Percentiles rank a stretch among this genome's conserved stretches.
Conservation (phyloP, 2,329 filamentous ascomycete genomes). For the Penicillium fuscoglaucum region DNA sequence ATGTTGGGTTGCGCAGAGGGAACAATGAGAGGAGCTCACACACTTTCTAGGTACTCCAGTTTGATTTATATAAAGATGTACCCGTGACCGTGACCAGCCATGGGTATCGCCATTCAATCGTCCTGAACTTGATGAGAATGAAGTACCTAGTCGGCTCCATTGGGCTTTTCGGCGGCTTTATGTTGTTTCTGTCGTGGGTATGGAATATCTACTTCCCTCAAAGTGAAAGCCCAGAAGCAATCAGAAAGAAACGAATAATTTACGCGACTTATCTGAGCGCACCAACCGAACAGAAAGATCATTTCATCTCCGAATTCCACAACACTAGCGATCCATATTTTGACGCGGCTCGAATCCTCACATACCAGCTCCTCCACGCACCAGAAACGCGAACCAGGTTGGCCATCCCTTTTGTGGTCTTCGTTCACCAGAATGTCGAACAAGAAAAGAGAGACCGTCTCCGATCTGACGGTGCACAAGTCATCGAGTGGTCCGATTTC, state of each 20-base stretch:
- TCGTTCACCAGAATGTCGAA: slow-evolving; percentile 4
- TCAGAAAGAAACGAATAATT: too few species aligned
- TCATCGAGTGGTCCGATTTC: slow-evolving; percentile 5
- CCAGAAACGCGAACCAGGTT: slow-evolving; percentile 2
- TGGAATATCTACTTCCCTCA: not conserved
- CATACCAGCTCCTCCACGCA: slow-evolving; percentile 10
- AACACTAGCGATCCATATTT: slow-evolving; percentile 10
- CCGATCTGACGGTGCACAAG: not conserved
- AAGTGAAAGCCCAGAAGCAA: too few species aligned
- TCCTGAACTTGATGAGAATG: not conserved
- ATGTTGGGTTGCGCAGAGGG: too few species aligned
- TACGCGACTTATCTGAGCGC: not conserved
- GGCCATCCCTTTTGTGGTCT: slow-evolving; percentile 6
- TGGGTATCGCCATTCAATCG: not conserved
- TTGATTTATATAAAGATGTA: not conserved
- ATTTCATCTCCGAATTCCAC: not conserved
- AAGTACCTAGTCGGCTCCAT: too few species aligned
- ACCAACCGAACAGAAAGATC: not conserved
- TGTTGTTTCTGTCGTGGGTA: not conserved
- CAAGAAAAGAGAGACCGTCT: slow-evolving; percentile 3
- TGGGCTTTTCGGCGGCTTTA: not conserved
- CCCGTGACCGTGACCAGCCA: not conserved
- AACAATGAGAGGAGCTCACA: too few species aligned
- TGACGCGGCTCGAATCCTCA: slow-evolving; percentile 7
- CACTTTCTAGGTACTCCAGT: too few species aligned